Evolutionary conservation across 163 green algal species (phyloP).

Genomic region (Chlamydomonas reinhardtii): DNA sequence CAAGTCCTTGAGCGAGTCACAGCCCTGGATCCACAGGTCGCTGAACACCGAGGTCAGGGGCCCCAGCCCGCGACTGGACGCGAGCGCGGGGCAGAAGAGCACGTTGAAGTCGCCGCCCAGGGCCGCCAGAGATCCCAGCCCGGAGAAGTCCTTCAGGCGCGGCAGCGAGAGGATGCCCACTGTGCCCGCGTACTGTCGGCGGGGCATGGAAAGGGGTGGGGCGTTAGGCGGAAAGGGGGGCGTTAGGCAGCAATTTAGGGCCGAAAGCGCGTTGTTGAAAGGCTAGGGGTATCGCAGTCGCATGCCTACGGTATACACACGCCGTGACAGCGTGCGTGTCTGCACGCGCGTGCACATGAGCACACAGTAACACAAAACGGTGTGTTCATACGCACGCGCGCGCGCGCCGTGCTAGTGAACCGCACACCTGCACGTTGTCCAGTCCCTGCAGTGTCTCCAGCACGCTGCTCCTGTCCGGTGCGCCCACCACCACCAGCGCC

Average conservation of each 20-base stretch:
- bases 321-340: too few species aligned
- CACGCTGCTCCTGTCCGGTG: not conserved
- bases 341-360: too few species aligned
- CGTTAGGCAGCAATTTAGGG: too few species aligned
- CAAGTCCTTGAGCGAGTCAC: not conserved
- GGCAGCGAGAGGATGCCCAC: not conserved
- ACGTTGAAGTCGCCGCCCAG: constrained; percentile 35
- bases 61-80: not conserved
- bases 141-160: not conserved
- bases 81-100: constrained; percentile 19
- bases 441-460: constrained; percentile 33
- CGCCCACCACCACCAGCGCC: constrained; percentile 7
- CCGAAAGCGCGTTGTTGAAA: too few species aligned
- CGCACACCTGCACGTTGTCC: constrained; percentile 14
- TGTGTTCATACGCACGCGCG: too few species aligned
- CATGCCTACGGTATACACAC: too few species aligned
- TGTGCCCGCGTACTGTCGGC: constrained; percentile 11
- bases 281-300: too few species aligned
- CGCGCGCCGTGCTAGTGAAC: too few species aligned
- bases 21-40: constrained; percentile 5
- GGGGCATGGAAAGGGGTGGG: not conserved
- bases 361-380: too few species aligned
- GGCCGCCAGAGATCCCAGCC: not conserved
- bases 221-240: too few species aligned
- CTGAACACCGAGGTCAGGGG: constrained; percentile 5